A percentile compares a stretch with the other conserved stretches of the same genome.
These are phyloP conservation scores for Vitis amurensis DNA, from an alignment of 164 flowering plant species.

Conservation along the genomic window DNA sequence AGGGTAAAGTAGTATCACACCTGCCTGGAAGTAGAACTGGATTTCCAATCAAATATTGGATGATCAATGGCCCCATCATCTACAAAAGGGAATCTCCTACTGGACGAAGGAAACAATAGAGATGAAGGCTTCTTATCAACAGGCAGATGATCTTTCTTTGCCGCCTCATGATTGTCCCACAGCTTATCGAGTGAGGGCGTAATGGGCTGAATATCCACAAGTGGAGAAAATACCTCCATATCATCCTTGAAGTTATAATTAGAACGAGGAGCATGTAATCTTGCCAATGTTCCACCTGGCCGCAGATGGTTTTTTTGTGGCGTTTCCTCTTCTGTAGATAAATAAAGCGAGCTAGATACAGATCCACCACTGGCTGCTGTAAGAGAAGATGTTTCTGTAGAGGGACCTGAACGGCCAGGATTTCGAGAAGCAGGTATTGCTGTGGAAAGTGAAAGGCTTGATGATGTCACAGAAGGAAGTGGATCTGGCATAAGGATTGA, in stretches of 20 bases:
- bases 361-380: conserved; percentile 39
- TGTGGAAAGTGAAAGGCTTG: conserved; percentile 46
- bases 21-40: conserved; percentile 62
- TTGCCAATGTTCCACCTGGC: conserved; percentile 63
- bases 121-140: conserved; percentile 58
- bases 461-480: conserved; percentile 73
- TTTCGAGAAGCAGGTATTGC: conserved; percentile 47
- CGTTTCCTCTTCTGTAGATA: conserved; percentile 64
- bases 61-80: conserved; percentile 62
- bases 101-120: conserved; percentile 56
- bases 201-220: conserved; percentile 91
- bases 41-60: conserved; percentile 79
- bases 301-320: conserved; percentile 60
- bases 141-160: conserved; percentile 51
- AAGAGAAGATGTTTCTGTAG: conserved; percentile 45
- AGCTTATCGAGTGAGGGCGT: conserved; percentile 77
- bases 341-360: conserved; percentile 30
- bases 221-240: conserved; percentile 97
- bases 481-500: conserved; percentile 98
- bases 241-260: conserved; percentile 81
- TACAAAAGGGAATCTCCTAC: conserved; percentile 49
- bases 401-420: conserved; percentile 37
- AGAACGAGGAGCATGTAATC: conserved; percentile 70
- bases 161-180: conserved; percentile 60
- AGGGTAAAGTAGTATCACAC: conserved; percentile 30